Percentiles rank a stretch among this genome's conserved stretches.
phyloP scores from a whole-genome alignment of 2,329 filamentous ascomycete genomes.

The Aspergillus sp. region DNA sequence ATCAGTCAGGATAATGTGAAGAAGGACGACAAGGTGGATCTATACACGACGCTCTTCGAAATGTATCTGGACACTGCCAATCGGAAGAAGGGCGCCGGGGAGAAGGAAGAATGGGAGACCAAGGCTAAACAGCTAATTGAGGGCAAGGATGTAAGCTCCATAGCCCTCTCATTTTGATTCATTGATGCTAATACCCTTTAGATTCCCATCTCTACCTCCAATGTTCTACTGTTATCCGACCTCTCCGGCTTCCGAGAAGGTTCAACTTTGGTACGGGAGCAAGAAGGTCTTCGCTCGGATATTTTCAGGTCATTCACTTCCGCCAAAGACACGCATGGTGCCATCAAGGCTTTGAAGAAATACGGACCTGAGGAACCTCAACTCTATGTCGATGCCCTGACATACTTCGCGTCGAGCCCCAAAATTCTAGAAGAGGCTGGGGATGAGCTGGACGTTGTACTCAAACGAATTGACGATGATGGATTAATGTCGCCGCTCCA shows the following conservation, averaged over 20 bases:
- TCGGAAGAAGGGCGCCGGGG: slow-evolving; percentile 63
- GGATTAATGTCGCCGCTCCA: slow-evolving; percentile 93
- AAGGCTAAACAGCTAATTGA: slow-evolving; percentile 90
- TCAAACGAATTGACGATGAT: slow-evolving; percentile 84
- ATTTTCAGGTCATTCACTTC: slow-evolving; percentile 96
- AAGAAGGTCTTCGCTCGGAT: slow-evolving; percentile 86
- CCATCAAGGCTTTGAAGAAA: slow-evolving; percentile 84
- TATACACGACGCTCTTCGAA: slow-evolving; percentile 94
- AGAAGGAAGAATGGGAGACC: slow-evolving; percentile 79
- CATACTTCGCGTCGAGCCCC: slow-evolving; percentile 87
- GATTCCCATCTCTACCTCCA: slow-evolving; percentile 87
- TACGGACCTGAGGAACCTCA: slow-evolving; percentile 90
- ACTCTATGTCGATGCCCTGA: slow-evolving; percentile 85
- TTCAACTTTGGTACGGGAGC: slow-evolving; percentile 88
- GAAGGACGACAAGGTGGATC: slow-evolving; percentile 73
- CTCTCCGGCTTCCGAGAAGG: slow-evolving; percentile 87
- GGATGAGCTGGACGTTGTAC: slow-evolving; percentile 75
- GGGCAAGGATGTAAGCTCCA: slow-evolving; percentile 61
- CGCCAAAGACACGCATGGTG: slow-evolving; percentile 85
- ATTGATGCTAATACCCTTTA: slow-evolving; percentile 24
- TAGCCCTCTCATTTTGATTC: neutral
- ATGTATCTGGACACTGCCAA: slow-evolving; percentile 94
- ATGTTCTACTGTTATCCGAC: slow-evolving; percentile 88
- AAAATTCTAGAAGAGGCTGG: slow-evolving; percentile 82
- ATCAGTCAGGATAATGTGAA: slow-evolving; percentile 70